Base-by-base conservation (phyloP, 306 rosid genomes). In the Sphenostylis stenocarpa region DNA sequence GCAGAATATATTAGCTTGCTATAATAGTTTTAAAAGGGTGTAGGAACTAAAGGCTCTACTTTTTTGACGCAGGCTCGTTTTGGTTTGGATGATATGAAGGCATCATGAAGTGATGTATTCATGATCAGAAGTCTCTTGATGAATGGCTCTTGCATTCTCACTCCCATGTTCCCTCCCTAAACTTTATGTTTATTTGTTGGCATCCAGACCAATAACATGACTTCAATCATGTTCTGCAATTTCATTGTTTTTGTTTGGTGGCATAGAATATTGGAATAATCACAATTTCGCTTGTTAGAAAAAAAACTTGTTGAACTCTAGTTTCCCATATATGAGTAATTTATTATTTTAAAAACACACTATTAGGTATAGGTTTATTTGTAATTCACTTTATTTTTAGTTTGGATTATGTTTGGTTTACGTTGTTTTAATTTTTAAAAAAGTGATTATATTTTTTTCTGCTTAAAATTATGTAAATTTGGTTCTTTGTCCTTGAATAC, bases 81-180 rank as follows among this genome's bases (percentile, higher is more conserved):
- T 26, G 97, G 98, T 69, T 76, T 96, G 94, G 97, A 96, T 83
- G 99, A 92, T 2, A 53, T 96, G 82, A 96, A 91, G 89, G 96
- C 92, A 0, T 85, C 91, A 53, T 87, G 69, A 83, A 79, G 70
- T n/a, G 33, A n/a, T 17, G 26, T 71, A 20, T 66, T 64, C 62
- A 57, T 41, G 83, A 70, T 43, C 28, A 69, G 26, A 73, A 77
- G 43, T 49, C 63, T 57, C 39, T 3, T 23, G 55, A 76, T 68
- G 82, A 66, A 33, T 39, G 55, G 26, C 72, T 64, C 66, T 36
- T 75, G 55, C 79, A 48, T 57, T 71, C 14, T 48, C 55, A 23
- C 21, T 53, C 73, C 31, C 51, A 63, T 36, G 63, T 68, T 73
- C 43, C 12, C 33, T 76, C 55, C 51, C 77, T 65, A 67, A 71